Evolutionary conservation across 164 flowering plant genomes (phyloP).

Genomic region (Vitis labrusca): DNA sequence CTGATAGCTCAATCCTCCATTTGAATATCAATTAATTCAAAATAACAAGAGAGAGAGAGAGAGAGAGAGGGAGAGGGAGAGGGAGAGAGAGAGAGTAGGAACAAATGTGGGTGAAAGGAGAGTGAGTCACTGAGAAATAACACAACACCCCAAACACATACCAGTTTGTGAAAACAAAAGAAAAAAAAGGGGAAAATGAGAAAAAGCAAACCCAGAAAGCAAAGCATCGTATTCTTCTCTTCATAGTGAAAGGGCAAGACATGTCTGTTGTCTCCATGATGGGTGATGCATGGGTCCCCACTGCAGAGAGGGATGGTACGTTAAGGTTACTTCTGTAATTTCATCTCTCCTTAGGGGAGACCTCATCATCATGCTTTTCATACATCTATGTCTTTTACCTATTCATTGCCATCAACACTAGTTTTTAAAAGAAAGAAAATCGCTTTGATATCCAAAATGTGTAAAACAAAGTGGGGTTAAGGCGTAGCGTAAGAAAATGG

Average conservation of each 20-base stretch:
- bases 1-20: too few species aligned
- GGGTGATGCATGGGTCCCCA: slow-evolving; percentile 43
- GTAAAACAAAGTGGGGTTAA: too few species aligned
- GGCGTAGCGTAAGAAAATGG: too few species aligned
- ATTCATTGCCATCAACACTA: neutral
- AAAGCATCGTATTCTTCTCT: slow-evolving; percentile 45
- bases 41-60: neutral
- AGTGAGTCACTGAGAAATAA: neutral
- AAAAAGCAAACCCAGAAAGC: slow-evolving; percentile 24
- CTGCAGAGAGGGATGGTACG: slow-evolving; percentile 23
- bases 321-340: slow-evolving; percentile 19
- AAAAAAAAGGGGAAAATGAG: slow-evolving; percentile 1
- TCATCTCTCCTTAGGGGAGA: neutral
- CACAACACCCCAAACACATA: neutral
- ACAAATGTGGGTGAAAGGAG: slow-evolving; percentile 4
- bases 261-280: slow-evolving; percentile 33
- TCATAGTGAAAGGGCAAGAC: slow-evolving; percentile 23
- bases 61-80: neutral
- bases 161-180: neutral
- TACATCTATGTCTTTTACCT: neutral
- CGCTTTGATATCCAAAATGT: too few species aligned
- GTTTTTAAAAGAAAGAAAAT: too few species aligned
- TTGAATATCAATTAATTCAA: too few species aligned
- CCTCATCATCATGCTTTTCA: neutral
- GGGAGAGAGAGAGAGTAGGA: neutral